Evolutionary conservation across 1,139 yeast genomes (phyloP), one percentile per base, ranked within the genome.

Genomic region (Kodamaea ohmeri): DNA sequence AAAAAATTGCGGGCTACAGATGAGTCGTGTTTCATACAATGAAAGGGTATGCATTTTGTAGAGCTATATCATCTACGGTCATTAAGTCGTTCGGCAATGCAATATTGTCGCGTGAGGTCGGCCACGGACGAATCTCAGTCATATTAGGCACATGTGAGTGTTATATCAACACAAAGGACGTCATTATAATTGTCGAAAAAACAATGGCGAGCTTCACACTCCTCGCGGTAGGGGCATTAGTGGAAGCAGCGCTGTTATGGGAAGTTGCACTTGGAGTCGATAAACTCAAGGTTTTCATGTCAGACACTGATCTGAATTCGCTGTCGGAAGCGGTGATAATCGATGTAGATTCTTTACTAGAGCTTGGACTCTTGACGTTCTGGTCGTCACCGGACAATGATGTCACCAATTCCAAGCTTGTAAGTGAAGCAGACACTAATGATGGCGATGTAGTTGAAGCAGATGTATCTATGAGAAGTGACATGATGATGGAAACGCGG

Each of bases 381-480:
- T 25, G 35, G 22, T 31, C 14, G 34, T 22, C 34, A 20, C 22
- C 17, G 26, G 33, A 16, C 32, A 24, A 20, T 30, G 21, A 8
- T 39, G 45, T 38, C 4, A 31, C 44, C 33, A 39, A 21, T 27
- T 37, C 40, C 17, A 47, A 38, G 24, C 41, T 40, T 25, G 50
- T 44, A 12, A 39, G 31, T 6, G 47, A 43, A 3, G 48, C 38
- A 11, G 47, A 25, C 17, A 37, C 42, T 20, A 41, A 39, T 15
- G 37, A 37, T 4, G 38, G 33, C 16, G 29, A 19, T 11, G 40
- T 6, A n/a, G 39, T 21, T 18, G 42, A 28, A 12, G 38, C 34
- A n/a, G 48, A 20, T 4, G 39, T 30, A 33, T 43, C 50, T 22
- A 47, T 27, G 38, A 44, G 38, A 13, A 45, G 20, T 3, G 50